Conservation (phyloP, 2,329 filamentous ascomycete species). For the Fusarium compactum region DNA sequence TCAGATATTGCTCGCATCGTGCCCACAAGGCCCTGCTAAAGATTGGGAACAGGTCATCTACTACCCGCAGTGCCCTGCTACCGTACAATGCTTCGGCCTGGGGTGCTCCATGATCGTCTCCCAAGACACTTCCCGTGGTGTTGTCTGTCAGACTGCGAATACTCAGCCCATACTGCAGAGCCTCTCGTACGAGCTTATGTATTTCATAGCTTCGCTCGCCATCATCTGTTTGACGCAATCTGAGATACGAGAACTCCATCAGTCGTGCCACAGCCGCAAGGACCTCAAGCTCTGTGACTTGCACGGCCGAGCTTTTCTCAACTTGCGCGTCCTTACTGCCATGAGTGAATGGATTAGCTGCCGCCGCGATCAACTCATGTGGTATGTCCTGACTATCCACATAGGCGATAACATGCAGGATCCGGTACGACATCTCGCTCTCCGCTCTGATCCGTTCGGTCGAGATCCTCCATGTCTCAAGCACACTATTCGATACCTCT, state of each 20-base stretch:
- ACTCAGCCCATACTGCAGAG: not conserved
- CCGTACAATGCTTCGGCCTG: not conserved
- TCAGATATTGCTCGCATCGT: not conserved
- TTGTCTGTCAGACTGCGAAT: no score
- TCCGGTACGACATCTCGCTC: not conserved
- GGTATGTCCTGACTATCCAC: not conserved
- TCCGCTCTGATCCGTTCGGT: not conserved
- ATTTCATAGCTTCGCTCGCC: not conserved
- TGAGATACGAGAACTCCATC: not conserved
- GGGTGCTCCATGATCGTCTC: no score
- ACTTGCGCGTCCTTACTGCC: no score
- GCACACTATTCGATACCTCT: not conserved
- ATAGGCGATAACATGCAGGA: not conserved
- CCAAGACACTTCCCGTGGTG: no score
- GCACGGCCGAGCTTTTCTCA: accelerated
- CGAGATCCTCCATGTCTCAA: conserved; percentile 7
- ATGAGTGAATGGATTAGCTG: accelerated
- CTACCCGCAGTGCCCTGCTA: not conserved
- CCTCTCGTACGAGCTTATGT: conserved; percentile 3
- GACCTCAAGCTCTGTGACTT: not conserved
- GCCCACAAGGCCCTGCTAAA: accelerated
- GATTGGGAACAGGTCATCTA: not conserved
- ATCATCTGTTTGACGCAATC: not conserved
- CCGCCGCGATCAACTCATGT: not conserved
- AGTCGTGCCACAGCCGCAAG: not conserved